Percentiles rank a stretch among this genome's conserved stretches.
Conservation (phyloP, 495 filamentous ascomycete genomes). For the Lophiostoma macrostomum region DNA sequence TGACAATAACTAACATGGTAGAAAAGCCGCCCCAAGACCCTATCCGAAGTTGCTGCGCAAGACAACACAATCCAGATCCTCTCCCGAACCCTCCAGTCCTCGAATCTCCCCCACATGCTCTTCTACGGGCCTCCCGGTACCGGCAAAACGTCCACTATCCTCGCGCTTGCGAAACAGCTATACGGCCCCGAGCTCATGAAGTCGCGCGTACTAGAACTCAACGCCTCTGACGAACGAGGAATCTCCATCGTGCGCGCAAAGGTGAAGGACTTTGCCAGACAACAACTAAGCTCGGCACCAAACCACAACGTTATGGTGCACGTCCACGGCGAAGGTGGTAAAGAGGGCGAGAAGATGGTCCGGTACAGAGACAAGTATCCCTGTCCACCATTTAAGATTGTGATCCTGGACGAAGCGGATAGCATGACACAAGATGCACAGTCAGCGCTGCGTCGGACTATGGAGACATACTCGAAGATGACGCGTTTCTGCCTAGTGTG, state of each 20-base stretch:
- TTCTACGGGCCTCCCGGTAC: slow-evolving; percentile 98
- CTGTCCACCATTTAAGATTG: slow-evolving; percentile 97
- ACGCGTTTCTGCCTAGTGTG: slow-evolving; percentile 97
- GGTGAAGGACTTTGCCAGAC: slow-evolving; percentile 95
- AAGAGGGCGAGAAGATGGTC: slow-evolving; percentile 37
- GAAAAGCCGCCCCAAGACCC: slow-evolving; percentile 79
- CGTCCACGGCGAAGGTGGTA: slow-evolving; percentile 48
- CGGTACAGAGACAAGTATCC: slow-evolving; percentile 75
- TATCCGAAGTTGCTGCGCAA: slow-evolving; percentile 95
- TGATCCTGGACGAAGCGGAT: slow-evolving; percentile 96
- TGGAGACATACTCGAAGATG: slow-evolving; percentile 96
- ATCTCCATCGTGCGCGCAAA: slow-evolving; percentile 97
- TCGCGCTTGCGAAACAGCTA: slow-evolving; percentile 92
- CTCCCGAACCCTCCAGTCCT: slow-evolving; percentile 86
- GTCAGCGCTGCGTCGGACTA: slow-evolving; percentile 84
- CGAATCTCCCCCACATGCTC: slow-evolving; percentile 98
- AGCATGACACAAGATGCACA: slow-evolving; percentile 99
- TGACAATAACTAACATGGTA: neutral
- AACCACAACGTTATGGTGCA: slow-evolving; percentile 21
- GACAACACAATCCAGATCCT: slow-evolving; percentile 95
- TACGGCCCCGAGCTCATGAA: slow-evolving; percentile 94
- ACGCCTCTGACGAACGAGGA: slow-evolving; percentile 97
- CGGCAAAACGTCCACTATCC: slow-evolving; percentile 97
- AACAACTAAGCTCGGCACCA: slow-evolving; percentile 82
- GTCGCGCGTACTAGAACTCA: slow-evolving; percentile 92